Conservation (phyloP, 176 grass and related monocot genomes). For the Oryza rufipogon region DNA sequence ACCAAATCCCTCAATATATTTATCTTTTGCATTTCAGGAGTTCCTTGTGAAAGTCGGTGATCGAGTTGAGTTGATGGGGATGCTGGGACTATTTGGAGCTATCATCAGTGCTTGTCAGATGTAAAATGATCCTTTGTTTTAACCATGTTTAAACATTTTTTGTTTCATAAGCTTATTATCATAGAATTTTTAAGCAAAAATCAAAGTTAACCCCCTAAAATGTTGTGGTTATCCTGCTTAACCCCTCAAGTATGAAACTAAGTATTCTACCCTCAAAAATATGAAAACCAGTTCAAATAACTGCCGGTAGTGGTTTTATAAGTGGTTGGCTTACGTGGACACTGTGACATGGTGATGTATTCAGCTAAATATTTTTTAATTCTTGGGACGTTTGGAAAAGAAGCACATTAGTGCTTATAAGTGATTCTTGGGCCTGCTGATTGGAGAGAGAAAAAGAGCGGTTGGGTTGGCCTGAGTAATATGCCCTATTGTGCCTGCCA, state of each 20-base stretch:
- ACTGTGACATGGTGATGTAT: neutral
- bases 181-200: neutral
- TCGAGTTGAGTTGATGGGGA: constrained; percentile 75
- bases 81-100: constrained; percentile 72
- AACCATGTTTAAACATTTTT: neutral
- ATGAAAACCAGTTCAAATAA: too few species aligned
- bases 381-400: neutral
- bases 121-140: constrained; percentile 47
- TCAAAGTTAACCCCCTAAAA: too few species aligned
- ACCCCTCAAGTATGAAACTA: too few species aligned
- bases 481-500: neutral
- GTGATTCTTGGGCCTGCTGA: neutral
- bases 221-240: too few species aligned
- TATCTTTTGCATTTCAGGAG: constrained; percentile 51
- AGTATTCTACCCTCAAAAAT: too few species aligned
- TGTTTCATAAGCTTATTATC: neutral
- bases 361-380: neutral
- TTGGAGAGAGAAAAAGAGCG: neutral
- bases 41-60: constrained; percentile 61
- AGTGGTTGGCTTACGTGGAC: neutral
- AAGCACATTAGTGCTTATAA: neutral
- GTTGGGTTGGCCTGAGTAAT: neutral
- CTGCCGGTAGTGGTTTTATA: neutral
- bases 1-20: neutral
- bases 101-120: constrained; percentile 67